Evolutionary conservation across 345 rosid genomes (phyloP).

Genomic region (Ceriops decandra): DNA sequence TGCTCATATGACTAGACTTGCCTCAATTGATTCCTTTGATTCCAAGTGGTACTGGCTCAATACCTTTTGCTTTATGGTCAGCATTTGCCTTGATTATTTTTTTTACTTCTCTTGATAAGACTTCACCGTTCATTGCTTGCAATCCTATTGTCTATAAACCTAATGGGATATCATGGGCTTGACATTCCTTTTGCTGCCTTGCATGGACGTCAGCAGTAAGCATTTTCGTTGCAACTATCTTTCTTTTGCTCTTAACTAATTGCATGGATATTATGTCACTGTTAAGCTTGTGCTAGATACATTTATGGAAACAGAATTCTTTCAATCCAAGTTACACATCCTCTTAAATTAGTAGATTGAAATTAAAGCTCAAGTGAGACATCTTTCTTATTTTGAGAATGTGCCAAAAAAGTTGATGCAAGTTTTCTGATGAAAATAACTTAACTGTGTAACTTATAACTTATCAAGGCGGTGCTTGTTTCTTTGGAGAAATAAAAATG

Average conservation of each 20-base stretch:
- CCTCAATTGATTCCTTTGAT: constrained; percentile 96
- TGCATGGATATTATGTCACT: no score
- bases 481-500: not conserved
- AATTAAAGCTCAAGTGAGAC: no score
- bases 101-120: constrained; percentile 5
- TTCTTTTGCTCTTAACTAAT: no score
- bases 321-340: no score
- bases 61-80: constrained; percentile 16
- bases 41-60: constrained; percentile 74
- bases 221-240: no score
- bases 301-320: no score
- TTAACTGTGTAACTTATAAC: not conserved
- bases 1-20: constrained; percentile 76
- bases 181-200: not conserved
- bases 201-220: not conserved
- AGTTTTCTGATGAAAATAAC: not conserved
- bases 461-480: not conserved
- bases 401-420: not conserved
- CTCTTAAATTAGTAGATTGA: no score
- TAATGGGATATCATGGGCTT: not conserved
- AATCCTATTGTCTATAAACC: not conserved
- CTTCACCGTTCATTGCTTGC: constrained; percentile 2
- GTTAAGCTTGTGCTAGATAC: no score
- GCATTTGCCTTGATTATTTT: not conserved
- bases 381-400: no score